A percentile compares a stretch with the other conserved stretches of the same genome.
These are phyloP conservation scores for Haplosporangium gracile DNA, from an alignment of 192 early-diverging fungal genomes.

Conservation along the genomic window DNA sequence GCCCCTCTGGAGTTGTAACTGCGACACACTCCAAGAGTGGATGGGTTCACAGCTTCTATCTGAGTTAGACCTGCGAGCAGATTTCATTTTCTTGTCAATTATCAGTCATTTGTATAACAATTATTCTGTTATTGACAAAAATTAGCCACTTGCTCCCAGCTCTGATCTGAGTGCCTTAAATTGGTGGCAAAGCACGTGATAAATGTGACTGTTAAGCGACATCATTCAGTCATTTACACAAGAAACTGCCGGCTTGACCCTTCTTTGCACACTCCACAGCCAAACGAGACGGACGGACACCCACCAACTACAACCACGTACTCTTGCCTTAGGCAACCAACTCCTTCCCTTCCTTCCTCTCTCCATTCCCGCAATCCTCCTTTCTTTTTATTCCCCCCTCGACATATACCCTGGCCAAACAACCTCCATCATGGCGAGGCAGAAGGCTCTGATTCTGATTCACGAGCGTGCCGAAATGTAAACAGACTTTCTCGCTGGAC, in stretches of 20 bases:
- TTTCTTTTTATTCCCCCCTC: neutral
- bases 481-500: neutral
- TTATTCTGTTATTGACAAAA: too few relatives aligned
- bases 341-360: neutral
- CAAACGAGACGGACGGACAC: neutral
- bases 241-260: neutral
- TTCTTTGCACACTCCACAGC: neutral
- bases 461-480: constrained; percentile 3
- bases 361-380: neutral
- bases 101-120: too few relatives aligned
- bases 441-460: constrained; percentile 2
- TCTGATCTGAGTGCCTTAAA: too few relatives aligned
- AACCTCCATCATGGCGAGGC: neutral
- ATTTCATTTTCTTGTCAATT: too few relatives aligned
- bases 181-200: too few relatives aligned
- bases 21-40: too few relatives aligned
- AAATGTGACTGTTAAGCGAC: too few relatives aligned
- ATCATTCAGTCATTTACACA: neutral
- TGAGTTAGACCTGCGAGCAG: too few relatives aligned
- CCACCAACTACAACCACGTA: neutral
- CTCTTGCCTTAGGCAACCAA: neutral
- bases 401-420: neutral
- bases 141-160: too few relatives aligned
- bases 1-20: too few relatives aligned
- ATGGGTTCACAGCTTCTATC: too few relatives aligned